Evolutionary conservation across 495 filamentous ascomycete genomes (phyloP), one percentile per base, ranked within the genome.

Genomic region (Neurospora sp.): DNA sequence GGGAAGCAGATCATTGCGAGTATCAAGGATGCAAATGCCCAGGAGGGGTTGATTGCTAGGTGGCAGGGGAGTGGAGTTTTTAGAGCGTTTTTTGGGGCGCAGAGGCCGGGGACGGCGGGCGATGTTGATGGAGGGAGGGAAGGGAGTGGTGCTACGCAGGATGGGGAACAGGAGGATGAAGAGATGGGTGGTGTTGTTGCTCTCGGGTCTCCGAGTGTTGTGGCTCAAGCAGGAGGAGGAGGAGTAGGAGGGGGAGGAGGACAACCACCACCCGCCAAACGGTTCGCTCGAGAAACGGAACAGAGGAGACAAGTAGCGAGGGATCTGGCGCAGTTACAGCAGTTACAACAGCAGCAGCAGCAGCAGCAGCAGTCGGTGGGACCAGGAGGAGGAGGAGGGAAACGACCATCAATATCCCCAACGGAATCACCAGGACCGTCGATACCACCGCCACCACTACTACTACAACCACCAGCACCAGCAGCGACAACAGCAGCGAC

Each of bases 21-120:
- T 53, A 80, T 82, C 74, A 81, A 80, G 69, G 79, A 82, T 70
- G 69, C 78, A n/a, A 76, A 72, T 48, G 78, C 81, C 39, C 80
- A 82, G 44, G 80, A 82, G 14, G 74, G 73, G 16, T 61, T 82
- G 40, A 81, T 82, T 69, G 73, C 45, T 40, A 70, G 40, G 37
- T 82, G 80, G 80, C 80, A 82, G 74, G 75, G 79, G 37, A 79
- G 77, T 69, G 76, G 77, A 40, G 80, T 82, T 7, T 81, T 80
- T 74, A 75, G 70, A 35, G 78, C 80, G 8, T 81, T 82, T 70
- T 82, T 82, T 39, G 80, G 79, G 9, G 27, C 14, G 42, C 8
- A 9, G 20, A 53, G 45, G 20, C 20, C 27, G 27, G 53, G 14
- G 27, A 27, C 72, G 71, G 79, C 78, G 40, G 79, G 75, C 31